Conservation (phyloP, 495 filamentous ascomycete species). For the Hypoxylon crocopeplum region DNA sequence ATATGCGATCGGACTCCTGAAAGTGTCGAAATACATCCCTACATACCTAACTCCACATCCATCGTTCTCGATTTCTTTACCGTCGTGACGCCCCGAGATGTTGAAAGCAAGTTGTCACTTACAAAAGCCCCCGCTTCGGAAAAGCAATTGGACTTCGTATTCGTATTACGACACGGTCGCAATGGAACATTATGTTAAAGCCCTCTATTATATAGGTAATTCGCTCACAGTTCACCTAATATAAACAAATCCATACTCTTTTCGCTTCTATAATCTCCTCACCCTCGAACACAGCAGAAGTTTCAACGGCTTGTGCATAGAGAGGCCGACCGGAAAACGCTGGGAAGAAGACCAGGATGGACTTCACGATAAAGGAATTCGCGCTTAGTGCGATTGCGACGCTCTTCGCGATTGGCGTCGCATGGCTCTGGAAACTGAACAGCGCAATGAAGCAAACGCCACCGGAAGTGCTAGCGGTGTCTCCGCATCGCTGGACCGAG, state of each 20-base stretch:
- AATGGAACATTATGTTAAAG: too few species aligned
- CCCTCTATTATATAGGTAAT: too few species aligned
- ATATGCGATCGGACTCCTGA: background rate
- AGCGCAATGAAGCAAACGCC: conserved; percentile 56
- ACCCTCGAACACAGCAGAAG: too few species aligned
- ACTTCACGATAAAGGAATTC: conserved; percentile 10
- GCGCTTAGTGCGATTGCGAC: conserved; percentile 15
- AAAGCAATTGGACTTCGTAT: conserved; percentile 4
- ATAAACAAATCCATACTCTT: too few species aligned
- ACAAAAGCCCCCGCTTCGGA: background rate
- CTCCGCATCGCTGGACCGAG: conserved; percentile 60
- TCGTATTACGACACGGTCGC: conserved; percentile 5
- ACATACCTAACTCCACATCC: background rate
- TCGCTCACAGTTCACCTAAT: too few species aligned
- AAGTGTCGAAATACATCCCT: background rate
- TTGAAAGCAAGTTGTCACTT: too few species aligned
- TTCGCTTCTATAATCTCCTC: too few species aligned
- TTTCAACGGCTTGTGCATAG: too few species aligned
- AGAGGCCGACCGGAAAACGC: too few species aligned
- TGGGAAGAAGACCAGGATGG: conserved; percentile 18
- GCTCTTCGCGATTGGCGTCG: conserved; percentile 38
- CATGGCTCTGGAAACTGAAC: conserved; percentile 62
- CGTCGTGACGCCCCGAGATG: too few species aligned
- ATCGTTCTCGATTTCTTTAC: background rate
- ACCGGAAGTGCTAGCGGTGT: conserved; percentile 47